Conservation (phyloP, 2,329 filamentous ascomycete genomes). For the Penicillium polonicum region DNA sequence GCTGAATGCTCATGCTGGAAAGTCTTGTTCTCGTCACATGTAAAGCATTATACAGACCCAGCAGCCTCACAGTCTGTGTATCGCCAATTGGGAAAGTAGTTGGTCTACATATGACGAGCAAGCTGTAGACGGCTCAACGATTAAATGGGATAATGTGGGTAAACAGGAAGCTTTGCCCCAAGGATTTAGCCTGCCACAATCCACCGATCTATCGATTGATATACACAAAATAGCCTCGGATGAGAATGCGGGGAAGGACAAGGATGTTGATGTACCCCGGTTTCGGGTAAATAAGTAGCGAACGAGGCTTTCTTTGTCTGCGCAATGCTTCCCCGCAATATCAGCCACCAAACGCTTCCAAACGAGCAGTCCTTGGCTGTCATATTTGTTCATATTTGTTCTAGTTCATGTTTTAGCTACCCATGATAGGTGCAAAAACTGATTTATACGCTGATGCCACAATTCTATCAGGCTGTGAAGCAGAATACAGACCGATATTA, state of each 20-base stretch:
- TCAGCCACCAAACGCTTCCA: neutral
- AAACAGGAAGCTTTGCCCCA: neutral
- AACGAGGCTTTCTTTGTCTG: neutral
- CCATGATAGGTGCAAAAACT: too few relatives aligned
- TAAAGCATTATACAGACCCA: neutral
- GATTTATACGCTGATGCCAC: too few relatives aligned
- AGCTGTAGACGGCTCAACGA: neutral
- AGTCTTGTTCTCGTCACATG: neutral
- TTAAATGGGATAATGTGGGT: neutral
- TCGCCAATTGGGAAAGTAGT: neutral
- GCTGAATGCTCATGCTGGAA: too few relatives aligned
- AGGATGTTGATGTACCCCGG: neutral
- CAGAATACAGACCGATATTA: too few relatives aligned
- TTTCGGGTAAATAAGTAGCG: neutral
- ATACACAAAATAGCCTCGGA: neutral
- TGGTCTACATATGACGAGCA: neutral
- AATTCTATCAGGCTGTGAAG: too few relatives aligned
- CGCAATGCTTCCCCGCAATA: neutral
- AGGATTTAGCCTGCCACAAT: neutral
- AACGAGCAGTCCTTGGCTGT: too few relatives aligned
- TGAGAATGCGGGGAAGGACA: neutral
- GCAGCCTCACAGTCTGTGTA: neutral
- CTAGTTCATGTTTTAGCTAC: too few relatives aligned
- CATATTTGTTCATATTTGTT: too few relatives aligned
- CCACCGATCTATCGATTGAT: neutral